Percentiles rank a stretch among this genome's conserved stretches.
Conservation (phyloP, 1,284 basidiomycete genomes). For the Afroboletus lepidellus region DNA sequence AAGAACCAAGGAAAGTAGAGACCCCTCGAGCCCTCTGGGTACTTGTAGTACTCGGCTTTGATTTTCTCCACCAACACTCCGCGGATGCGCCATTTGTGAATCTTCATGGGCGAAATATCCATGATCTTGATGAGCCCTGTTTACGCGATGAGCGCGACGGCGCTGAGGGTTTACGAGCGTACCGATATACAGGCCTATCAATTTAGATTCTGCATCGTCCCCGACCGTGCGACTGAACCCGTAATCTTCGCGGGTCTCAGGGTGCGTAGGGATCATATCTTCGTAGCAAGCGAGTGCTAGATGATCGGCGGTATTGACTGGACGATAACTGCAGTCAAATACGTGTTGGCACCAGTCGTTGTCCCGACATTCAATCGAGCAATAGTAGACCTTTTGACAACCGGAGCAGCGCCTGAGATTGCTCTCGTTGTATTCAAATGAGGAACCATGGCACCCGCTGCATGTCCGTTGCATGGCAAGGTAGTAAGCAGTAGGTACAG, state of each 20-base stretch:
- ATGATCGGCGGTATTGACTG: no score
- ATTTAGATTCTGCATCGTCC: no score
- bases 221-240: no score
- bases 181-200: no score
- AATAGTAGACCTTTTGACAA: neutral
- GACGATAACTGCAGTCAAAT: neutral
- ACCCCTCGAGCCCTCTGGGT: neutral
- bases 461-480: no score
- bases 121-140: no score
- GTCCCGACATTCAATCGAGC: neutral
- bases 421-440: neutral
- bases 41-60: neutral
- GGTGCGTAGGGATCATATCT: neutral
- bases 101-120: no score
- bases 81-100: no score
- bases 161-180: no score
- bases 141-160: neutral
- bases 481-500: no score
- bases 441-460: no score
- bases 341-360: neutral
- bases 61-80: neutral
- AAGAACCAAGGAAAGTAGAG: neutral
- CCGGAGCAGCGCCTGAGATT: conserved; percentile 1
- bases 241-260: neutral
- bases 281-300: neutral